Conservation (phyloP, 768 basidiomycete species). For the Boletus edulis region DNA sequence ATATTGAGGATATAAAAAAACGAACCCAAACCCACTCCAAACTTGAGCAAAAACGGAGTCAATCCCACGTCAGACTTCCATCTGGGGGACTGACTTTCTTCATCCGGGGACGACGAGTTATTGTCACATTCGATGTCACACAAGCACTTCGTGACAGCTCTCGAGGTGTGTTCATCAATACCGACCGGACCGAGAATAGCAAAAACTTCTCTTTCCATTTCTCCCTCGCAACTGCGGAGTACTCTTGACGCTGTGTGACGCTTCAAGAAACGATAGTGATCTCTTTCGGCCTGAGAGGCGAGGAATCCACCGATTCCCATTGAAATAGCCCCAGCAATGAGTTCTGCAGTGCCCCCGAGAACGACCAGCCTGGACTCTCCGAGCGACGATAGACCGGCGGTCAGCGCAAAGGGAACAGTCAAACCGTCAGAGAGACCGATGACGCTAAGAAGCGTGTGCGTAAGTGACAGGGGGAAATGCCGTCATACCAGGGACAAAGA, state of each 20-base stretch:
- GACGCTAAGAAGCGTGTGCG: slow-evolving; percentile 44
- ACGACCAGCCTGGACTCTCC: slow-evolving; percentile 92
- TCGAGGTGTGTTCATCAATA: slow-evolving; percentile 78
- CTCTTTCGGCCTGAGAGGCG: slow-evolving; percentile 94
- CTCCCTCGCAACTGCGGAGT: slow-evolving; percentile 84
- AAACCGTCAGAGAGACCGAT: slow-evolving; percentile 90
- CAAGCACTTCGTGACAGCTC: slow-evolving; percentile 74
- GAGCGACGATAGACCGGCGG: slow-evolving; percentile 85
- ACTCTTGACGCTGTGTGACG: slow-evolving; percentile 78
- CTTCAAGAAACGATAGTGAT: slow-evolving; percentile 84
- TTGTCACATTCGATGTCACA: slow-evolving; percentile 59
- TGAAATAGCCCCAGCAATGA: slow-evolving; percentile 93
- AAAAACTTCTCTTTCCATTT: slow-evolving; percentile 94
- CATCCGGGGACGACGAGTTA: slow-evolving; percentile 36
- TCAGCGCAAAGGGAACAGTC: slow-evolving; percentile 88
- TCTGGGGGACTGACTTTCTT: slow-evolving; percentile 54
- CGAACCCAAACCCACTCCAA: slow-evolving; percentile 89
- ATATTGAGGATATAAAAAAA: slow-evolving; percentile 2
- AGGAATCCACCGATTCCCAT: slow-evolving; percentile 99
- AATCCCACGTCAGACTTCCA: slow-evolving; percentile 83
- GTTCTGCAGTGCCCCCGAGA: slow-evolving; percentile 91
- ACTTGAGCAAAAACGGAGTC: slow-evolving; percentile 92
- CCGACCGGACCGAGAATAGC: slow-evolving; percentile 88
- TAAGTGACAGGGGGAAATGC: not conserved
- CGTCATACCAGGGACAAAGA: not conserved